Base-by-base conservation (phyloP, 139 green algal genomes). In the Chlamydomonas schloesseri region DNA sequence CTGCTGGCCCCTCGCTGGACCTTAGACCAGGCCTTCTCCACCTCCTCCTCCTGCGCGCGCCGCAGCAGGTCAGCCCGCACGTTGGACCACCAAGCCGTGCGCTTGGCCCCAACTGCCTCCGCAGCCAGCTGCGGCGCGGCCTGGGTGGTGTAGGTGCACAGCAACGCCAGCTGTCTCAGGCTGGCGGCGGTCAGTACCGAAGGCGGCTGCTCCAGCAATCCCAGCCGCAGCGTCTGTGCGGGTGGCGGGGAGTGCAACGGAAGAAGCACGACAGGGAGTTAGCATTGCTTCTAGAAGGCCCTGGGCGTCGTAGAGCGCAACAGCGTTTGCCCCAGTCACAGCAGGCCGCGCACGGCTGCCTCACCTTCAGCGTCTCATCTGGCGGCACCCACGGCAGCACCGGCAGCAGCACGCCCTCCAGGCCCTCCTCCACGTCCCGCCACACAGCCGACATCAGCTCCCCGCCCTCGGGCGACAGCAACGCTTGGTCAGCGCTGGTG, bases 371-470 rank as follows among this genome's bases (percentile, higher is more conserved):
- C 60, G 18, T 42, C 23, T 13, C 37, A 0, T 26, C 1, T 8
- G 13, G n/a, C 31, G 62, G 77, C 37, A n/a, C 26, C 36, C 29
- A 46, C 28, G 77, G 77, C 77, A 83, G 77, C 62, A 21, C 77
- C 37, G 77, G 77, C 42, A 83, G 28, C 77, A 83, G 60, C 77
- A 73, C 62, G 8, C 50, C 23, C 21, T 29, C 20, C 62, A 83
- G 62, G 5, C 62, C 77, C 20, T 47, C 2, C 37, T 62, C 77
- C 37, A 83, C 42, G 5, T 62, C 29, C 10, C 36, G 5, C 75
- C 75, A 82, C 28, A 36, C 74, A 20, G 23, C 33, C 2, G 9
- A n/a, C 17, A 80, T 55, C 31, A 29, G 34, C 24, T 73, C 28
- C 65, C 8, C 15, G 42, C 42, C 42, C 42, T 50, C 42, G 42